Percentiles rank a stretch among this genome's conserved stretches.
Evolutionary conservation across 148 eudicot genomes (phyloP).

Genomic region (Rhododendron molle): DNA sequence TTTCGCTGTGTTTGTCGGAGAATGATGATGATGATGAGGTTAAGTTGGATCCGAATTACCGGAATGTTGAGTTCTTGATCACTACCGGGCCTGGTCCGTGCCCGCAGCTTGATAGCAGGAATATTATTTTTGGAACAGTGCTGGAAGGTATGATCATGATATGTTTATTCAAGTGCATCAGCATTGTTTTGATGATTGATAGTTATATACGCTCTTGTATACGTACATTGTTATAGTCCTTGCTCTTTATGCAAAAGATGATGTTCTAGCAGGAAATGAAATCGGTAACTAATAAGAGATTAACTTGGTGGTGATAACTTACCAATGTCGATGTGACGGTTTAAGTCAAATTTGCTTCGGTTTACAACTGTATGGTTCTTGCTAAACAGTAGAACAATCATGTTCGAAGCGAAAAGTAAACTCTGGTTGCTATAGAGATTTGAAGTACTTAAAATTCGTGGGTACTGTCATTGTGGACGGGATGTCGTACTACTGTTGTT

Average conservation of each 20-base stretch:
- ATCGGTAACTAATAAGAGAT: not conserved
- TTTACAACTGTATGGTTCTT: not conserved
- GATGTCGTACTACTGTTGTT: not conserved
- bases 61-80: constrained; percentile 90
- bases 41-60: constrained; percentile 64
- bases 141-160: constrained; percentile 61
- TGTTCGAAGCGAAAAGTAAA: not conserved
- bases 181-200: not conserved
- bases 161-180: not conserved
- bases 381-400: not conserved
- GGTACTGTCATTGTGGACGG: not conserved
- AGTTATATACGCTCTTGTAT: not conserved
- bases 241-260: not conserved
- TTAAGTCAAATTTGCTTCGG: not conserved
- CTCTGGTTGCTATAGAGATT: not conserved
- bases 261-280: not conserved
- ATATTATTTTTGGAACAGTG: constrained; percentile 86
- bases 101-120: constrained; percentile 78
- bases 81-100: constrained; percentile 96
- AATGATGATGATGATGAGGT: constrained; percentile 92
- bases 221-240: not conserved
- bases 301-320: not conserved
- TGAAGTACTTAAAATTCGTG: not conserved
- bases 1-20: constrained; percentile 73
- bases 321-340: not conserved